A percentile compares a stretch with the other conserved stretches of the same genome.
phyloP scores from a whole-genome alignment of 1,139 yeast genomes.

The Pneumocystis murina region DNA sequence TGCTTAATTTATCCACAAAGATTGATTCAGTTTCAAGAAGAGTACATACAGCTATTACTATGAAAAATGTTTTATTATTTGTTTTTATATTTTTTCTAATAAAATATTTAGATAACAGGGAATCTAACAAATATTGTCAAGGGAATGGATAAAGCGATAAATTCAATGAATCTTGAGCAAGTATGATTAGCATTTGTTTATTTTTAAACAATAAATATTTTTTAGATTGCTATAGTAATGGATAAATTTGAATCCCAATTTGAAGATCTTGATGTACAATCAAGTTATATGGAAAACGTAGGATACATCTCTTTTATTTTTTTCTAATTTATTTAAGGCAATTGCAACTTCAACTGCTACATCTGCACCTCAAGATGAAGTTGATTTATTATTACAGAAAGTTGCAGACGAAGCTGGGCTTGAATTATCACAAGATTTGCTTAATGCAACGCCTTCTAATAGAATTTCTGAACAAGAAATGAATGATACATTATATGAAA shows the following conservation, averaged over 20 bases:
- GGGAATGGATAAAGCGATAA: conserved; percentile 94
- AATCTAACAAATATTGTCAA: conserved; percentile 84
- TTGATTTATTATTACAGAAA: conserved; percentile 76
- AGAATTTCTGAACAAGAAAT: background rate
- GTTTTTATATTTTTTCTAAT: background rate
- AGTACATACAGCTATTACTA: conserved; percentile 93
- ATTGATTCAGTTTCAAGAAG: conserved; percentile 93
- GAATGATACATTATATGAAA: background rate
- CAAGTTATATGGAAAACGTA: conserved; percentile 83
- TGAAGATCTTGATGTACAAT: conserved; percentile 87
- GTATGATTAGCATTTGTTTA: conserved; percentile 1
- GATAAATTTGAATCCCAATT: conserved; percentile 93
- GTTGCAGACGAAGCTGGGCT: conserved; percentile 97
- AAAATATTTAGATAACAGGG: conserved; percentile 50
- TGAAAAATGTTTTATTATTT: conserved; percentile 34
- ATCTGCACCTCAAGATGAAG: conserved; percentile 88
- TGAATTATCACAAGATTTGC: conserved; percentile 73
- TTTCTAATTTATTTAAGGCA: conserved; percentile 4
- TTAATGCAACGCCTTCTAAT: conserved; percentile 25
- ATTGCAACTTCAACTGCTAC: conserved; percentile 50
- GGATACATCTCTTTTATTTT: conserved; percentile 38
- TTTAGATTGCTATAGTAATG: conserved; percentile 77
- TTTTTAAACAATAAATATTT: background rate
- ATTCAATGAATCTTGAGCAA: conserved; percentile 79
- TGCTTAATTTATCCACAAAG: conserved; percentile 69